These are phyloP conservation scores for Vachellia pachyceras DNA, from an alignment of 306 rosid genomes.

Conservation along the genomic window DNA sequence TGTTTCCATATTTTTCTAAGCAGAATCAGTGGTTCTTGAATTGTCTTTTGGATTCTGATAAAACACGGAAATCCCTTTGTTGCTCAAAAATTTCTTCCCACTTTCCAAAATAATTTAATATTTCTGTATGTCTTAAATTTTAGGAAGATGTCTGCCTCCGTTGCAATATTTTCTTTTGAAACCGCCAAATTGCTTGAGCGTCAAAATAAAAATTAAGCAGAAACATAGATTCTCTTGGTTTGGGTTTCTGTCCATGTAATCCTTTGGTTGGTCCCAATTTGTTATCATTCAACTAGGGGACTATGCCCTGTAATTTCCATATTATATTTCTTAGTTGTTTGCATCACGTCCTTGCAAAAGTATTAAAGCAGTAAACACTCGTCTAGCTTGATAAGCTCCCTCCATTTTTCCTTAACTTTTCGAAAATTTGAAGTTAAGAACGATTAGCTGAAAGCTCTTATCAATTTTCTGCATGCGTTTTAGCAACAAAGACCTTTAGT, in stretches of 20 bases:
- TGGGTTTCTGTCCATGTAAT: neutral
- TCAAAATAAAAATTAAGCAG: neutral
- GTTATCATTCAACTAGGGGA: neutral
- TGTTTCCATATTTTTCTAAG: neutral
- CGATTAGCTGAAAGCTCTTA: neutral
- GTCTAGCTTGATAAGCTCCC: neutral
- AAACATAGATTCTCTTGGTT: neutral
- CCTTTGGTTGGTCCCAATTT: neutral
- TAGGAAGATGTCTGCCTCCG: neutral
- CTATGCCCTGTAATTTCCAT: neutral
- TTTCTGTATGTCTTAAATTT: neutral
- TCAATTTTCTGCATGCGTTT: neutral
- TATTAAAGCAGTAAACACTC: neutral
- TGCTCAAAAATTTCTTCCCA: neutral
- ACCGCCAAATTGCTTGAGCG: neutral
- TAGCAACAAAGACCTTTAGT: neutral
- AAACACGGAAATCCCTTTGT: neutral
- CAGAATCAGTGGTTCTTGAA: neutral
- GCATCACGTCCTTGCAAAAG: neutral
- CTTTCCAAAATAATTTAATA: neutral
- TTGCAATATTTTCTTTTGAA: neutral
- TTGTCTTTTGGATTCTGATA: neutral
- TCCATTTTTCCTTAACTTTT: neutral
- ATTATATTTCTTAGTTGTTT: neutral
- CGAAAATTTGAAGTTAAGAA: neutral